phyloP scores from a whole-genome alignment of 306 rosid genomes.

The Cucurbita maxima region DNA sequence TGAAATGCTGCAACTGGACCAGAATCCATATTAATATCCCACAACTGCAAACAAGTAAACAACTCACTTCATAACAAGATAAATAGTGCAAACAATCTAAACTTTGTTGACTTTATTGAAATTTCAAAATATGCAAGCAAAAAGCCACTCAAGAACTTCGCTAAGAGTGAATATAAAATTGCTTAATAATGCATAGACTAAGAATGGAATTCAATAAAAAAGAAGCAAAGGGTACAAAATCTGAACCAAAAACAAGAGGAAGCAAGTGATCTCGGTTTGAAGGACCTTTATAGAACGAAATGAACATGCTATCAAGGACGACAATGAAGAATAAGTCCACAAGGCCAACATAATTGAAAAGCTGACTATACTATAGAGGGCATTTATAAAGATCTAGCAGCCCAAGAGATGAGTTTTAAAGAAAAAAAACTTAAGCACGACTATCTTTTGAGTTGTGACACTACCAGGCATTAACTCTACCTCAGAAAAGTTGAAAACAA shows the following conservation, averaged over 20 bases:
- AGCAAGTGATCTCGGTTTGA: background rate
- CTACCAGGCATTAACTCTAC: background rate
- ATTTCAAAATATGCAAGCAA: background rate
- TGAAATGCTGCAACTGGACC: conserved; percentile 42
- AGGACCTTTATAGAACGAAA: too few species aligned
- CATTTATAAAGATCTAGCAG: background rate
- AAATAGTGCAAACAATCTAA: background rate
- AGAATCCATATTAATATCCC: conserved; percentile 55
- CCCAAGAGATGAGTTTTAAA: background rate
- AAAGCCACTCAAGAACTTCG: background rate
- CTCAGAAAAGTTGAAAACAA: background rate
- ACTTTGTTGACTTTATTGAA: too few species aligned
- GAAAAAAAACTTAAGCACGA: background rate
- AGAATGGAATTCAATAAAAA: background rate
- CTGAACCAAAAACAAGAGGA: background rate
- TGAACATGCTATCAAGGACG: too few species aligned
- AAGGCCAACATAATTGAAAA: too few species aligned
- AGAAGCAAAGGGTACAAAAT: background rate
- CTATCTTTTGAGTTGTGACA: background rate
- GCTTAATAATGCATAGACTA: too few species aligned
- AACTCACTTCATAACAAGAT: background rate
- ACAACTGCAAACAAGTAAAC: conserved; percentile 21
- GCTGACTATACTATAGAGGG: background rate
- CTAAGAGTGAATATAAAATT: background rate
- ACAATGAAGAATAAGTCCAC: too few species aligned